Base-by-base conservation (phyloP, 148 eudicot species). In the Arbutus unedo region DNA sequence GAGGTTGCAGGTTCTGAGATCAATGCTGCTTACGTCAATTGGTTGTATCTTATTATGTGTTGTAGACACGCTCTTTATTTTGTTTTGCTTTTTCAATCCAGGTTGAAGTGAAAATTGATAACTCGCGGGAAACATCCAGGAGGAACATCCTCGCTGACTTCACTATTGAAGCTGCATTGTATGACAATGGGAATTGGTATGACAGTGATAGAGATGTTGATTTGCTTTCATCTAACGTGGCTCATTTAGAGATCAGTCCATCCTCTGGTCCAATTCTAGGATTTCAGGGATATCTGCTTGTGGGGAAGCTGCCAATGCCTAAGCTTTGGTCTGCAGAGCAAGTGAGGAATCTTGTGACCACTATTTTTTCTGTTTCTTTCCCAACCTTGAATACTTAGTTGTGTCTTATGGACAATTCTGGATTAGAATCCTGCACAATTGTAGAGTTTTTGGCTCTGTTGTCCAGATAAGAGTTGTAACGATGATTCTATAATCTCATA, bases 291-390 rank as follows among this genome's bases (percentile, higher is more conserved):
- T 93, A 94, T 84, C 84, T 83, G 38, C 90, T 94, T 72, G 83
- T 71, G 41, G 97, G 97, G 79, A 90, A 86, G 89, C 87, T 96
- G 79, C 84, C 91, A 79, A 86, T 44, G 82, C 98, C 99, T 55
- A 93, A 89, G 89, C 92, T 96, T 83, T 96, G 99, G 99, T 91
- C 94, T 66, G 98, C 98, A 70, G 99, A 96, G 87, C 88, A 93
- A 75, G 99, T 96, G 86, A 87, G 89, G 5, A 21, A 49, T 51
- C 66, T 79, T 18, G 18, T 57, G 51, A 43, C 66, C 44, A 16
- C 47, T 77, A 6, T 77, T 1, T 48, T 55, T 19, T 21, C 57
- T 72, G 2, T 54, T 55, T 43, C 31, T 54, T 38, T n/a, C 5
- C 31, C 25, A 15, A 66, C 54, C 48, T 48, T 45, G n/a, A 47